A percentile compares a stretch with the other conserved stretches of the same genome.
These are phyloP conservation scores for Pholiota conissans DNA, from an alignment of 768 basidiomycete species.

Conservation along the genomic window DNA sequence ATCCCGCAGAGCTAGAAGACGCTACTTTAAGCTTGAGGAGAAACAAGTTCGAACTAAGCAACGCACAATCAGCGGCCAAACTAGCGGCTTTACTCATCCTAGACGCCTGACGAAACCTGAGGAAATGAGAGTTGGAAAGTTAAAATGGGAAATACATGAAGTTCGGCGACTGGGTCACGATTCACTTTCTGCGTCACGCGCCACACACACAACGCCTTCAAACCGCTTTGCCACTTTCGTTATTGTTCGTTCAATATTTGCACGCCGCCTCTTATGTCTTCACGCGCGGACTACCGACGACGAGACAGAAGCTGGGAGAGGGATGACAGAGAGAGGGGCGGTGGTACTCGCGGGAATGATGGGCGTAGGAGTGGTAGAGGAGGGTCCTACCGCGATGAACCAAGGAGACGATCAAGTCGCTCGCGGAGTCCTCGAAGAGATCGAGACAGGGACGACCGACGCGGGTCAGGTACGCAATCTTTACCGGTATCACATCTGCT, in stretches of 20 bases:
- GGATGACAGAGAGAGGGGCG: constrained; percentile 47
- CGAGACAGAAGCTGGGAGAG: constrained; percentile 69
- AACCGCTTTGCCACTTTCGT: not conserved
- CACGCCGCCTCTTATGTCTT: constrained; percentile 45
- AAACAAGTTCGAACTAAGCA: not conserved
- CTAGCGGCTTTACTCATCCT: not conserved
- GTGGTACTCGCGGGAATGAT: constrained; percentile 39
- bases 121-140: not conserved
- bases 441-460: constrained; percentile 26
- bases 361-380: constrained; percentile 31
- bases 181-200: not conserved
- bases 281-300: constrained; percentile 52
- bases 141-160: not conserved
- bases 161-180: not conserved
- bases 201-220: not conserved
- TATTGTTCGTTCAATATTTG: not conserved
- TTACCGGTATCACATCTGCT: not conserved
- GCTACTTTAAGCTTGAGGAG: not conserved
- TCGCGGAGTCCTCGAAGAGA: constrained; percentile 47
- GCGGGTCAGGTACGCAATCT: constrained; percentile 12
- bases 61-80: not conserved
- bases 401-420: constrained; percentile 47
- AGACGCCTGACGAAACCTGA: not conserved
- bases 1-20: not conserved
- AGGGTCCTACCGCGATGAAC: constrained; percentile 39